Evolutionary conservation across 2,329 filamentous ascomycete genomes (phyloP).

Genomic region (Ascochyta pisi): DNA sequence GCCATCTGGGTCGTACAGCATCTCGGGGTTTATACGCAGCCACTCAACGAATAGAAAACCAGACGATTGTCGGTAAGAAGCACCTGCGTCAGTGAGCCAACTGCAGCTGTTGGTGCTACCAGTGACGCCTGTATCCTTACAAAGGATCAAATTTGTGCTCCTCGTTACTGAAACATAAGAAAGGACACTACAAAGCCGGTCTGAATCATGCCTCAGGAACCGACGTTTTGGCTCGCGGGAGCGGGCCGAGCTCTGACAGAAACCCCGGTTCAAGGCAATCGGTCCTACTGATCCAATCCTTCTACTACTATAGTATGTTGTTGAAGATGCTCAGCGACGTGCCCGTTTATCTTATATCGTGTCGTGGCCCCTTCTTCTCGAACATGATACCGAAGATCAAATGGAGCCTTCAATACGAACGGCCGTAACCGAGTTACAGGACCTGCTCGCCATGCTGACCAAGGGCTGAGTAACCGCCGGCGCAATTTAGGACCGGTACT

Average conservation of each 20-base stretch:
- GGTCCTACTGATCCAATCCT: slow-evolving; percentile 8
- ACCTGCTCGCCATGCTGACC: not conserved
- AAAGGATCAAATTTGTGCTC: not conserved
- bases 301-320: not conserved
- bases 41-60: not conserved
- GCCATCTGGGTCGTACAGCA: not conserved
- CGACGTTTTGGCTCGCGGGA: slow-evolving; percentile 19
- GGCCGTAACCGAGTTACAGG: not conserved
- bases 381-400: not conserved
- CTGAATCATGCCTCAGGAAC: slow-evolving; percentile 17
- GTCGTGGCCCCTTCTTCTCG: not conserved
- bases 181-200: not conserved
- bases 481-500: not conserved
- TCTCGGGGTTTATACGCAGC: not conserved
- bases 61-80: not conserved
- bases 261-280: slow-evolving; percentile 13
- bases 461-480: slow-evolving; percentile 6
- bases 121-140: no score
- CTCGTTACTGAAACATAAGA: not conserved
- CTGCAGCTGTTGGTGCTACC: not conserved
- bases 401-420: not conserved
- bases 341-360: not conserved
- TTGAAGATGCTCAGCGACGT: not conserved
- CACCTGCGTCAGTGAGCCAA: not conserved
- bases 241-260: slow-evolving; percentile 21